Percentiles rank a stretch among this genome's conserved stretches.
Evolutionary conservation across 2,329 filamentous ascomycete genomes (phyloP).

Genomic region (Gaeumannomyces sp.): DNA sequence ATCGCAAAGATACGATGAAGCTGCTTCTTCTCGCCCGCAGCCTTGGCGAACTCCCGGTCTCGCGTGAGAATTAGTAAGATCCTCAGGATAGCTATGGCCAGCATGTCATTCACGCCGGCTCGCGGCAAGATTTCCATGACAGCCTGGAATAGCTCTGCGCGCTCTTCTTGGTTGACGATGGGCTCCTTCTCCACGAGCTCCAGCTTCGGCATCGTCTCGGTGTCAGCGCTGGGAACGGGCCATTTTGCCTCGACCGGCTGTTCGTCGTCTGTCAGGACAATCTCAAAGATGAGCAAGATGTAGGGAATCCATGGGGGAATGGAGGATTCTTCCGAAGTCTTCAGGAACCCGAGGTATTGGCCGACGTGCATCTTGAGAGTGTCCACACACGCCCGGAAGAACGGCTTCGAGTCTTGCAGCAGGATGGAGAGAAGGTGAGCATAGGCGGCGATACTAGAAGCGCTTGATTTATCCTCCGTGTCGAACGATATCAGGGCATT

Average conservation of each 20-base stretch:
- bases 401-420: slow-evolving; percentile 68
- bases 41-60: slow-evolving; percentile 64
- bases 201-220: slow-evolving; percentile 43
- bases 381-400: slow-evolving; percentile 71
- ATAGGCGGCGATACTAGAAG: slow-evolving; percentile 69
- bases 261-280: slow-evolving; percentile 81
- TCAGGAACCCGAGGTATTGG: slow-evolving; percentile 73
- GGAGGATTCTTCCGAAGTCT: slow-evolving; percentile 58
- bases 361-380: slow-evolving; percentile 71
- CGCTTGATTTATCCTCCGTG: slow-evolving; percentile 57
- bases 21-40: slow-evolving; percentile 80
- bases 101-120: slow-evolving; percentile 77
- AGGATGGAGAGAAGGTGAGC: slow-evolving; percentile 86
- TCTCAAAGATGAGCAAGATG: slow-evolving; percentile 83
- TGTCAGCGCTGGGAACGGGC: slow-evolving; percentile 49
- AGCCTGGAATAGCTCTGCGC: slow-evolving; percentile 64
- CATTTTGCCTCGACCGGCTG: slow-evolving; percentile 70
- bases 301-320: slow-evolving; percentile 91
- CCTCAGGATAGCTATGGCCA: slow-evolving; percentile 77
- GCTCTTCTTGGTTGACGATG: slow-evolving; percentile 58
- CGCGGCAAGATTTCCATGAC: slow-evolving; percentile 80
- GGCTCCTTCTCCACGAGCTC: slow-evolving; percentile 54
- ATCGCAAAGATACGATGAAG: slow-evolving; percentile 88
- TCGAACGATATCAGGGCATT: slow-evolving; percentile 72
- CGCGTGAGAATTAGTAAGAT: slow-evolving; percentile 85